These are phyloP conservation scores for Mycena olivaceomarginata DNA, from an alignment of 768 basidiomycete species.

Conservation along the genomic window DNA sequence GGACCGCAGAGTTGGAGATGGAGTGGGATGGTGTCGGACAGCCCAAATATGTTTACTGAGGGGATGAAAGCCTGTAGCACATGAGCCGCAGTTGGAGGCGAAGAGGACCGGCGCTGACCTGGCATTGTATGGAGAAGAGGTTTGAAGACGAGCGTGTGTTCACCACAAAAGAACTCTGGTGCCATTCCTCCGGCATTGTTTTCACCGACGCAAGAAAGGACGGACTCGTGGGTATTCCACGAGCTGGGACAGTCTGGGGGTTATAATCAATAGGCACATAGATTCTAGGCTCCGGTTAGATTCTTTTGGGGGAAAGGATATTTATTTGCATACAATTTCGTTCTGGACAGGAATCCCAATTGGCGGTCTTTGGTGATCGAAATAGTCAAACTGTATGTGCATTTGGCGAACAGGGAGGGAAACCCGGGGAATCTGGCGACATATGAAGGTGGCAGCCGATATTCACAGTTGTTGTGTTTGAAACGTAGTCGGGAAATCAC, in stretches of 20 bases:
- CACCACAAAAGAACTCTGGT: constrained; percentile 22
- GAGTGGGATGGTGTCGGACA: constrained; percentile 22
- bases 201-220: constrained; percentile 2
- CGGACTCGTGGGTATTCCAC: not conserved
- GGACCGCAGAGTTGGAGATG: constrained; percentile 22
- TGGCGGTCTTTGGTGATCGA: constrained; percentile 33
- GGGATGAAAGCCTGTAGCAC: constrained; percentile 33
- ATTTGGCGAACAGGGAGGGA: constrained; percentile 38
- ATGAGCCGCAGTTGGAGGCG: not conserved
- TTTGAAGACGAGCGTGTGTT: not conserved
- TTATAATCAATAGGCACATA: constrained; percentile 25
- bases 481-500: constrained; percentile 28
- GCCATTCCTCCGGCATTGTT: constrained; percentile 20
- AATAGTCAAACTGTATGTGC: constrained; percentile 32
- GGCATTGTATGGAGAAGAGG: constrained; percentile 16
- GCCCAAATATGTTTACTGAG: constrained; percentile 25
- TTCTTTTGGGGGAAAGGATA: not conserved
- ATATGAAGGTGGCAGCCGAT: constrained; percentile 38
- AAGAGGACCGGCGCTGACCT: not conserved
- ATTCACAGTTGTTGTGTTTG: constrained; percentile 7
- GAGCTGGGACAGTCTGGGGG: constrained; percentile 20
- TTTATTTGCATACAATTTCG: constrained; percentile 23
- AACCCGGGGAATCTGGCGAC: constrained; percentile 31
- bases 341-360: constrained; percentile 33
- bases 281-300: not conserved